Evolutionary conservation across 768 basidiomycete species (phyloP), one percentile per base, ranked within the genome.

Genomic region (Inosperma sp.): DNA sequence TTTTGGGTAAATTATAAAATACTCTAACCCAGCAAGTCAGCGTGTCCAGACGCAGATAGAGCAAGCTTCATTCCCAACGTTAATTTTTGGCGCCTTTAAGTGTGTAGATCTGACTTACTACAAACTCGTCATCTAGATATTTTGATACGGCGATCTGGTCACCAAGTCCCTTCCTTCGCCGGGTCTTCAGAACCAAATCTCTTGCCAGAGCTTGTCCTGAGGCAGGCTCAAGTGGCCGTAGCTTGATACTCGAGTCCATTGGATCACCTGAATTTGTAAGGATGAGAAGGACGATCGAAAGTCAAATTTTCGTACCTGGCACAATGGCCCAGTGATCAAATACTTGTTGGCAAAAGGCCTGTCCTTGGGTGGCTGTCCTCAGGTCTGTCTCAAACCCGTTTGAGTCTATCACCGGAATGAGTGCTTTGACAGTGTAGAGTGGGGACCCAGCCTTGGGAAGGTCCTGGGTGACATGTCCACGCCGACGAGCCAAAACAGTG

Each of bases 251-350:
- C 58, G 93, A 92, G 74, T 99, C 96, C 65, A 90, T 94, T 46
- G 96, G 96, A 74, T 99, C 96, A 67, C 96, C 94, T 88, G 60
- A 29, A 49, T 48, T 49, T 57, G 33, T 56, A 42, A 27, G 56
- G 62, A 59, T 51, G 60, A 50, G 31, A 52, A 50, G 34, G 45
- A 36, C 55, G 57, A 59, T 59, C 59, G 56, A 63, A 62, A 64
- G 51, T 37, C 49, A 46, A 58, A 49, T 52, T 46, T 45, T 71
- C 82, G 56, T 64, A 88, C 90, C 91, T 60, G 95, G 95, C n/a
- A 98, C 95, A 62, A 95, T 89, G 13, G 88, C 87, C 96, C 96
- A 99, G 62, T 99, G 96, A 67, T 98, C 95, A 68, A 98, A 99
- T 56, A 91, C 83, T 68, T 97, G 94, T 61, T 93, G 74, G 63